phyloP scores from a whole-genome alignment of 345 rosid species.

The Orychophragmus violaceus region DNA sequence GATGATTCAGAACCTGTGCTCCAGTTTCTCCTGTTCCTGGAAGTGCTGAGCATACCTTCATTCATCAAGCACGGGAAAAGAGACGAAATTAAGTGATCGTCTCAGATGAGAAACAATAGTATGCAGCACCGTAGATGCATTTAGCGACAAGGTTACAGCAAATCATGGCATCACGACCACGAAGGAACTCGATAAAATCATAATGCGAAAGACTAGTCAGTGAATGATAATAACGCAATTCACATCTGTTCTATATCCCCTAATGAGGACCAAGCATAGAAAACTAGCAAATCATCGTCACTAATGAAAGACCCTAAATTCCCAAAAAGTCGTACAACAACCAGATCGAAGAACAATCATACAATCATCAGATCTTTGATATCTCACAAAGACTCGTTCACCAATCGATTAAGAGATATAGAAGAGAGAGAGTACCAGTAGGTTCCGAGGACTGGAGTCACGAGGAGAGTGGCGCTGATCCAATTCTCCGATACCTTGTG shows the following conservation, averaged over 20 bases:
- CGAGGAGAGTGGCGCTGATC: conserved; percentile 67
- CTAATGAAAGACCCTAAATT: no score
- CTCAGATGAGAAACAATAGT: not conserved
- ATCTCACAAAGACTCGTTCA: not conserved
- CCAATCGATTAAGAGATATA: not conserved
- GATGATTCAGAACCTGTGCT: conserved; percentile 44
- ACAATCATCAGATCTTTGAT: not conserved
- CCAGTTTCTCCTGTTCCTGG: conserved; percentile 56
- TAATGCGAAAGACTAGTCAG: not conserved
- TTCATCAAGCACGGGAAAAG: not conserved
- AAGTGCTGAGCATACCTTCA: conserved; percentile 51
- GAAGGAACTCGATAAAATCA: not conserved
- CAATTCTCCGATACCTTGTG: conserved; percentile 88
- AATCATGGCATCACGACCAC: not conserved
- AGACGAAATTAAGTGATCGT: not conserved
- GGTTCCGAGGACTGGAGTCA: conserved; percentile 56
- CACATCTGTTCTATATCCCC: no score
- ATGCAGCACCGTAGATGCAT: not conserved
- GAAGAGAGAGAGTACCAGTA: conserved; percentile 39
- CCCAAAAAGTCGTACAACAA: no score
- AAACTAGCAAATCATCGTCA: no score
- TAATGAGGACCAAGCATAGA: no score
- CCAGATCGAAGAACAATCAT: conserved; percentile 13
- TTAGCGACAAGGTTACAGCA: not conserved
- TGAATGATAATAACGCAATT: no score